Base-by-base conservation (phyloP, 306 rosid species). In the Cicer chorassanicum region DNA sequence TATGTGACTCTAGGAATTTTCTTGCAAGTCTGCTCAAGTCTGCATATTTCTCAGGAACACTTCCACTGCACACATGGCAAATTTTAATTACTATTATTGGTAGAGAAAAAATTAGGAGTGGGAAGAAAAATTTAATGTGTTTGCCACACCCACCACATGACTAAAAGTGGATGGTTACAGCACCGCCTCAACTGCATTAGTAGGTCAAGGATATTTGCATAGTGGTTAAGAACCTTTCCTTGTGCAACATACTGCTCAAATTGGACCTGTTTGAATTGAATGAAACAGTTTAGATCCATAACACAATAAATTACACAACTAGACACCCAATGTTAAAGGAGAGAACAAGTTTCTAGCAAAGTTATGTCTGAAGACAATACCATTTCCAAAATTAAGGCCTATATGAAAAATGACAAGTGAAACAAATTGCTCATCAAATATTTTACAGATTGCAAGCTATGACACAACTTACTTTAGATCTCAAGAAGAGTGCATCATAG, bases 111-210 rank as follows among this genome's bases (percentile, higher is more conserved):
- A 50, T 11, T 53, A 38, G 16, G 12, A 42, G 1, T 5, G 50
- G 19, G 3, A 73, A 68, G 55, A 61, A 19, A 54, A 74, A 54
- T 34, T 84, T 9, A 36, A 49, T 29, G 39, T 61, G 70, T n/a
- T 15, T 59, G 36, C 50, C 19, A 74, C 57, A 67, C 72, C 24
- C 38, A 91, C 98, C 98, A 79, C 88, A 89, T 84, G 61, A 91
- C 92, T 73, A 93, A 86, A 78, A 82, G 89, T 0, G 97, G 98
- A 78, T 93, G 97, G 86, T 89, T 91, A 80, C 97, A 93, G 76
- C 97, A 91, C 78, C 91, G 96, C 76, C 98, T 89, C 82, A 93
- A 72, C 76, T 92, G 93, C 75, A 90, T 84, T 62, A 91, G 87
- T 57, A 93, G 84, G 83, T 91, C 98, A 19, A 93, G 98, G 84